These are phyloP conservation scores for Phytophthora quininea DNA, from an alignment of 352 stramenopile genomes.

Conservation along the genomic window DNA sequence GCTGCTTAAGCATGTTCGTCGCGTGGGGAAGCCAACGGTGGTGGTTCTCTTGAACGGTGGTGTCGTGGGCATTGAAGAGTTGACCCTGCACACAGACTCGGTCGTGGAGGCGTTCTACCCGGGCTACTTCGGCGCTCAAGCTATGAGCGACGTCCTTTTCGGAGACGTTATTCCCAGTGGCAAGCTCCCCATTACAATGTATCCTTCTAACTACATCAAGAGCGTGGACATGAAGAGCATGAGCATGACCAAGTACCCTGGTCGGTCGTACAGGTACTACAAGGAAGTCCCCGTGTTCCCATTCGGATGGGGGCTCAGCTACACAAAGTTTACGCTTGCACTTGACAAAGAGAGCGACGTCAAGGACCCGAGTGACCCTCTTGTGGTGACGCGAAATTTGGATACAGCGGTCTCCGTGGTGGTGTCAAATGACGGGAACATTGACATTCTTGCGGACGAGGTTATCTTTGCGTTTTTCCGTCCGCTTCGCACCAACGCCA, in stretches of 20 bases:
- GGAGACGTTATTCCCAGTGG: conserved; percentile 79
- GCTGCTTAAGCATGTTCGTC: conserved; percentile 72
- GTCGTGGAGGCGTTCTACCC: conserved; percentile 87
- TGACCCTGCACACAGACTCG: conserved; percentile 64
- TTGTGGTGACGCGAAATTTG: conserved; percentile 41
- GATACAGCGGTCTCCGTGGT: conserved; percentile 57
- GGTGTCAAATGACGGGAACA: conserved; percentile 61
- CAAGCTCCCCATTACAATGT: conserved; percentile 90
- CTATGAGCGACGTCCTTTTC: conserved; percentile 85
- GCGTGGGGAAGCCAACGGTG: conserved; percentile 66
- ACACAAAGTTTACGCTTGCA: conserved; percentile 81
- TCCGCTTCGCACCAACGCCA: conserved; percentile 60
- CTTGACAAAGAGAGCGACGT: conserved; percentile 9
- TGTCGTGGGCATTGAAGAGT: conserved; percentile 76
- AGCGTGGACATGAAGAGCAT: conserved; percentile 87
- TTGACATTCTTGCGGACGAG: conserved; percentile 53
- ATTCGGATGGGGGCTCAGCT: conserved; percentile 92
- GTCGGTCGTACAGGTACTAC: conserved; percentile 93
- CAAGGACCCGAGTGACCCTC: conserved; percentile 12
- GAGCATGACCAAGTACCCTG: conserved; percentile 90
- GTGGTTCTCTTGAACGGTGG: conserved; percentile 91
- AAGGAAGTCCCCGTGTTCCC: conserved; percentile 87
- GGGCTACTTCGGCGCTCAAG: conserved; percentile 81
- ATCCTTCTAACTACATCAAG: conserved; percentile 78
- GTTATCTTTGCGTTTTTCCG: conserved; percentile 85